These are phyloP conservation scores for Ruellia speciosa DNA, from an alignment of 305 asterid species.

Conservation along the genomic window DNA sequence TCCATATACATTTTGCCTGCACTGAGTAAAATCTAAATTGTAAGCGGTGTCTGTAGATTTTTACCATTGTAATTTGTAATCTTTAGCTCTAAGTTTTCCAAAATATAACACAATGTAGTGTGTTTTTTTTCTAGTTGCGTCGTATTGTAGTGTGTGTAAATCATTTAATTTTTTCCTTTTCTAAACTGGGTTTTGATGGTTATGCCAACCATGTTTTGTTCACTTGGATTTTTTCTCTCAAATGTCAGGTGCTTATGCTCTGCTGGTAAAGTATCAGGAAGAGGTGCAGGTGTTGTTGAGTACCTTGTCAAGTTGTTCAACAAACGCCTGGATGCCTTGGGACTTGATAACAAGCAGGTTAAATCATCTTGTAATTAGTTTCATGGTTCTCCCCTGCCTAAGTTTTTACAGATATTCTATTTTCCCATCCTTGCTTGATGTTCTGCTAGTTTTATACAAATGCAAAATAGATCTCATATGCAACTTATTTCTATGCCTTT, in stretches of 20 bases:
- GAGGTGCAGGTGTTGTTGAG: slow-evolving; percentile 66
- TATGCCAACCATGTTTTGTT: no score
- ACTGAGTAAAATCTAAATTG: no score
- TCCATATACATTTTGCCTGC: no score
- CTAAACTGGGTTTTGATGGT: background rate
- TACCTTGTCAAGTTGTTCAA: slow-evolving; percentile 75
- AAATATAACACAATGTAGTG: no score
- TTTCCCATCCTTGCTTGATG: slow-evolving; percentile 8
- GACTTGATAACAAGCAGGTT: slow-evolving; percentile 85
- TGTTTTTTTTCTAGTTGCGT: no score
- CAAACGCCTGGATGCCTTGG: slow-evolving; percentile 77
- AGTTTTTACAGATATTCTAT: slow-evolving; percentile 16
- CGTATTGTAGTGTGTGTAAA: background rate
- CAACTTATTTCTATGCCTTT: slow-evolving; percentile 10
- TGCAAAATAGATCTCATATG: slow-evolving; percentile 1
- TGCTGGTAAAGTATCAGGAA: slow-evolving; percentile 75
- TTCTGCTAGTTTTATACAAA: slow-evolving; percentile 6
- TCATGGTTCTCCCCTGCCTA: slow-evolving; percentile 2
- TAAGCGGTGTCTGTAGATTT: no score
- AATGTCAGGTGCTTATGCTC: slow-evolving; percentile 91
- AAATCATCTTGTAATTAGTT: slow-evolving; percentile 18
- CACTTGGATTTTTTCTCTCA: slow-evolving; percentile 21
- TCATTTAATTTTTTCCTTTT: background rate
- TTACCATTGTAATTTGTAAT: no score
- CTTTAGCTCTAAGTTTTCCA: no score